A percentile compares a stretch with the other conserved stretches of the same genome.
phyloP scores from a whole-genome alignment of 2,329 filamentous ascomycete species.

The Colletotrichum filicis region DNA sequence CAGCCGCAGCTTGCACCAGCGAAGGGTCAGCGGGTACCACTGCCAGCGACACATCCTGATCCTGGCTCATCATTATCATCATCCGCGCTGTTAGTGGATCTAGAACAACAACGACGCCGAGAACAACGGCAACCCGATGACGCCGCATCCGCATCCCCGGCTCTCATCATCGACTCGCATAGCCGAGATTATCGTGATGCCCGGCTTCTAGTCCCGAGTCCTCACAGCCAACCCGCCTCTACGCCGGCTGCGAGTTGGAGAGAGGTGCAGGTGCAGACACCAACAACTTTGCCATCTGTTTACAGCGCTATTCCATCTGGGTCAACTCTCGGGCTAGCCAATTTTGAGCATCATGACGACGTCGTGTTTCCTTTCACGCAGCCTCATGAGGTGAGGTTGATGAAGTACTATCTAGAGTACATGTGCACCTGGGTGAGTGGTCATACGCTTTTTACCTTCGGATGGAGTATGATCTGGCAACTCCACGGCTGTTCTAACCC shows the following conservation, averaged over 20 bases:
- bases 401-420: slow-evolving; percentile 43
- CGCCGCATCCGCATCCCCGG: too few relatives aligned
- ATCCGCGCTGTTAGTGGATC: too few relatives aligned
- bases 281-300: background rate
- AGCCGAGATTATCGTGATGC: background rate
- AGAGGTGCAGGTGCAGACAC: slow-evolving; percentile 16
- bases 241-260: slow-evolving; percentile 18
- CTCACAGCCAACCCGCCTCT: background rate
- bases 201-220: background rate
- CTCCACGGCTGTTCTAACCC: background rate
- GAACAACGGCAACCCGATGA: background rate
- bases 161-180: background rate
- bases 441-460: too few relatives aligned
- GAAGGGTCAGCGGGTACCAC: background rate
- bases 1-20: background rate
- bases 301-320: slow-evolving; percentile 16
- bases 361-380: slow-evolving; percentile 37
- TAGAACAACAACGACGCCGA: background rate
- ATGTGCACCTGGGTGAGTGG: slow-evolving; percentile 42
- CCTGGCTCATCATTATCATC: too few relatives aligned
- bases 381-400: slow-evolving; percentile 39
- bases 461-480: background rate
- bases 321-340: slow-evolving; percentile 19
- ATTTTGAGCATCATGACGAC: slow-evolving; percentile 26
- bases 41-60: background rate